A percentile compares a stretch with the other conserved stretches of the same genome.
Conservation (phyloP, 1,284 basidiomycete species). For the Apiotrichum veenhuisii region DNA sequence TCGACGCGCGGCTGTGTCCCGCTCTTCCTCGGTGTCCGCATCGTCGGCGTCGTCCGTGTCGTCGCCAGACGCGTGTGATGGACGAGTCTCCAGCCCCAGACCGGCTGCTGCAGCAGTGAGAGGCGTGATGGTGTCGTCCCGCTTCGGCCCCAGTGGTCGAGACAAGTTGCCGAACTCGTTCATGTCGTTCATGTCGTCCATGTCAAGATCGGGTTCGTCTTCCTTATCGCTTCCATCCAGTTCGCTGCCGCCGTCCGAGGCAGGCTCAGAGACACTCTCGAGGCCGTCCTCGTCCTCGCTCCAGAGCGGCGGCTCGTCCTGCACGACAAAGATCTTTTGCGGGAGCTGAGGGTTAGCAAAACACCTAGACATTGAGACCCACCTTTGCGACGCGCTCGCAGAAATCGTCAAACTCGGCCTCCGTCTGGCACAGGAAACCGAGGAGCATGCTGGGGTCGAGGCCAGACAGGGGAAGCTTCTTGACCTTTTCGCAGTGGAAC, state of each 20-base stretch:
- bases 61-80: not conserved
- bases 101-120: not conserved
- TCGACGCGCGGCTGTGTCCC: not conserved
- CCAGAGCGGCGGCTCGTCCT: constrained; percentile 81
- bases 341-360: constrained; percentile 55
- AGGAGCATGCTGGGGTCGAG: constrained; percentile 96
- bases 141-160: not conserved
- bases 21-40: not conserved
- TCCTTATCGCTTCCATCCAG: not conserved
- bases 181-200: constrained; percentile 5
- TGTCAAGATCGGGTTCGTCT: constrained; percentile 8
- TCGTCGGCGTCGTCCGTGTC: not conserved
- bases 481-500: constrained; percentile 89
- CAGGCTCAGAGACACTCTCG: constrained; percentile 70
- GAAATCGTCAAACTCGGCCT: constrained; percentile 80
- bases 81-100: not conserved
- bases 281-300: constrained; percentile 67
- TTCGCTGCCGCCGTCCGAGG: constrained; percentile 11
- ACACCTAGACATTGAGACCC: constrained; percentile 24
- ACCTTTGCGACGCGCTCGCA: constrained; percentile 66
- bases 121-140: constrained; percentile 2
- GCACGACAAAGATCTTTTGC: constrained; percentile 72
- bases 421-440: constrained; percentile 80
- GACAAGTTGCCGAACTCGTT: constrained; percentile 14
- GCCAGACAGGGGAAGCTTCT: constrained; percentile 87